Percentiles rank a stretch among this genome's conserved stretches.
Evolutionary conservation across 2,329 filamentous ascomycete genomes (phyloP).

Genomic region (Lojkania enalia): DNA sequence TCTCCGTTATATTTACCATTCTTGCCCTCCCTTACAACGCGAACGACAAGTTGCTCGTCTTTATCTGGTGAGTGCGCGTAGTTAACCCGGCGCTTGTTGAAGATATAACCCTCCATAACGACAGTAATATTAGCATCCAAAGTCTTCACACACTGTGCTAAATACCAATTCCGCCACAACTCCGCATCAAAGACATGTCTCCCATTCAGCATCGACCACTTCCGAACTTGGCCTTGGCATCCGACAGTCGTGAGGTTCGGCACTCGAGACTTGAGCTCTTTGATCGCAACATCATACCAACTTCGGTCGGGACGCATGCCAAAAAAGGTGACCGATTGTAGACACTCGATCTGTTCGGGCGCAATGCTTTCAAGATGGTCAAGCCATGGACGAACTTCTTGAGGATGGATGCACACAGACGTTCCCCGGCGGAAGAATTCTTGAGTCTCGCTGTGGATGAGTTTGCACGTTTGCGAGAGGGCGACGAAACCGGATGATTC

Average conservation of each 20-base stretch:
- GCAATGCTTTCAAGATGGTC: conserved; percentile 6
- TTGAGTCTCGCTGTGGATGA: conserved; percentile 15
- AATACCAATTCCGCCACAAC: conserved; percentile 1
- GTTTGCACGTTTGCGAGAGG: conserved; percentile 14
- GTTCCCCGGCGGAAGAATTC: conserved; percentile 10
- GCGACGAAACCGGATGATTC: conserved; percentile 14
- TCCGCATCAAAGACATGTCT: too few relatives aligned
- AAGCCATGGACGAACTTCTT: conserved; percentile 11
- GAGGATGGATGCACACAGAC: conserved; percentile 11
- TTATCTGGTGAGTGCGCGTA: background rate
- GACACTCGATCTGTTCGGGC: conserved; percentile 7
- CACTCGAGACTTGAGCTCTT: conserved; percentile 3
- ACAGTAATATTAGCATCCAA: conserved; percentile 5
- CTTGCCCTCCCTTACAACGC: conserved; percentile 8
- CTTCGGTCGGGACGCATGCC: background rate
- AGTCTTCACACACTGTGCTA: background rate
- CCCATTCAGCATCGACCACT: background rate
- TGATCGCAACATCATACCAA: background rate
- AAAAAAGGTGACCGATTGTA: conserved; percentile 9
- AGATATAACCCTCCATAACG: conserved; percentile 7
- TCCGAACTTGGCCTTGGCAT: conserved; percentile 12
- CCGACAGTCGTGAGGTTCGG: conserved; percentile 16
- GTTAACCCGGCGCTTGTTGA: background rate
- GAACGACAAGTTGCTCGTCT: conserved; percentile 6
- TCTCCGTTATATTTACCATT: background rate